Conservation (phyloP, 306 rosid genomes). For the Castanea mollissima region DNA sequence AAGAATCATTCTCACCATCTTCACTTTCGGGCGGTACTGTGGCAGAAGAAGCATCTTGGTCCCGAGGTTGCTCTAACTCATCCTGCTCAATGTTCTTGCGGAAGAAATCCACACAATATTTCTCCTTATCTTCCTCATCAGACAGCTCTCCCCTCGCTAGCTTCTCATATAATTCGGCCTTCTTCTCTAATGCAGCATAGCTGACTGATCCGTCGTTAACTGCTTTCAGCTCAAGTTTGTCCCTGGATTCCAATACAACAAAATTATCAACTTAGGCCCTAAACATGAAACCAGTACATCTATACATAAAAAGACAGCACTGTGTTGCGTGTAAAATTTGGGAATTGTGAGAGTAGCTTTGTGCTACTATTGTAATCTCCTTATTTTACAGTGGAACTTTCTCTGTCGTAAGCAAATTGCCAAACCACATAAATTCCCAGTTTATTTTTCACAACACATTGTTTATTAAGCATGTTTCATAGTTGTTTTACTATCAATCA, state of each 20-base stretch:
- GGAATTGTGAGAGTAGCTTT: no score
- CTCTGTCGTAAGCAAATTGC: neutral
- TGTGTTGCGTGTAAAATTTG: no score
- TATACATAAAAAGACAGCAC: neutral
- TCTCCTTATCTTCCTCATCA: slow-evolving; percentile 86
- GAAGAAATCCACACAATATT: slow-evolving; percentile 87
- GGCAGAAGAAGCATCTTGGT: slow-evolving; percentile 15
- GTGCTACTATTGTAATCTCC: no score
- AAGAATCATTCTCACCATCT: slow-evolving; percentile 39
- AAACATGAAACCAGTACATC: neutral
- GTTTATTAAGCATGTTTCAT: no score
- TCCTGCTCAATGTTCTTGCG: slow-evolving; percentile 68
- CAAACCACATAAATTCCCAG: neutral
- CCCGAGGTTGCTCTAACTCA: slow-evolving; percentile 38
- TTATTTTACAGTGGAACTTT: neutral
- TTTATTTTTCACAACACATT: neutral
- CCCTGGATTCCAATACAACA: slow-evolving; percentile 47
- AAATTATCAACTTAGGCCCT: neutral
- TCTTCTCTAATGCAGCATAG: slow-evolving; percentile 84
- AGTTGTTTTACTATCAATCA: neutral
- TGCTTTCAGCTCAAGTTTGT: slow-evolving; percentile 91
- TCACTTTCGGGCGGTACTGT: slow-evolving; percentile 36
- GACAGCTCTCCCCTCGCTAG: slow-evolving; percentile 74
- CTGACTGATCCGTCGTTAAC: slow-evolving; percentile 73
- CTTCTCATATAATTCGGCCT: slow-evolving; percentile 78